Conservation (phyloP, 2,329 filamentous ascomycete genomes). For the Helotiales sp. region DNA sequence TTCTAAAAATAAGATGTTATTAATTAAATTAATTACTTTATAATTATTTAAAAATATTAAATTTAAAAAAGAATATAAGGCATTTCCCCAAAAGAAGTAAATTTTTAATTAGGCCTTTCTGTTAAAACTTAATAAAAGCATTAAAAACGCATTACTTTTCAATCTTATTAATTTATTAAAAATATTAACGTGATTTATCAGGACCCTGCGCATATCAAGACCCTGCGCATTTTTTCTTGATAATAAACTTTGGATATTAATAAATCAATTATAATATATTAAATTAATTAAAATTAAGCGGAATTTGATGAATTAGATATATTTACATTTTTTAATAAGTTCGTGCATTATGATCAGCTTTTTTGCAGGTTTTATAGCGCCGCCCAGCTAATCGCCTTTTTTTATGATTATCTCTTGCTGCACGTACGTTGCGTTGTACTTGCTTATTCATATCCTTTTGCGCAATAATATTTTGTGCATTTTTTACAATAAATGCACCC, state of each 20-base stretch:
- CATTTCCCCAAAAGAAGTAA: too few relatives aligned
- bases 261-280: neutral
- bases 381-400: neutral
- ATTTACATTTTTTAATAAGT: neutral
- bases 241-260: neutral
- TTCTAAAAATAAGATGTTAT: too few relatives aligned
- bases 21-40: too few relatives aligned
- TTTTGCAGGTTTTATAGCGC: neutral
- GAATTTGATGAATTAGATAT: neutral
- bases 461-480: neutral
- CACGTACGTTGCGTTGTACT: neutral
- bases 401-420: neutral
- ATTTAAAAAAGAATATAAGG: too few relatives aligned
- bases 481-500: neutral
- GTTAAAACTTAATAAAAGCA: too few relatives aligned
- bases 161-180: too few relatives aligned
- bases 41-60: too few relatives aligned
- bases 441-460: neutral
- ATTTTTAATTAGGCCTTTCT: too few relatives aligned
- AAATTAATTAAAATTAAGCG: neutral
- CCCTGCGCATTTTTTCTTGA: too few relatives aligned
- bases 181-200: too few relatives aligned
- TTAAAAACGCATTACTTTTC: too few relatives aligned
- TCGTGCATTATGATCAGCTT: neutral
- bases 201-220: too few relatives aligned